Base-by-base conservation (phyloP, 495 filamentous ascomycete species). In the Aspergillus haitiensis region DNA sequence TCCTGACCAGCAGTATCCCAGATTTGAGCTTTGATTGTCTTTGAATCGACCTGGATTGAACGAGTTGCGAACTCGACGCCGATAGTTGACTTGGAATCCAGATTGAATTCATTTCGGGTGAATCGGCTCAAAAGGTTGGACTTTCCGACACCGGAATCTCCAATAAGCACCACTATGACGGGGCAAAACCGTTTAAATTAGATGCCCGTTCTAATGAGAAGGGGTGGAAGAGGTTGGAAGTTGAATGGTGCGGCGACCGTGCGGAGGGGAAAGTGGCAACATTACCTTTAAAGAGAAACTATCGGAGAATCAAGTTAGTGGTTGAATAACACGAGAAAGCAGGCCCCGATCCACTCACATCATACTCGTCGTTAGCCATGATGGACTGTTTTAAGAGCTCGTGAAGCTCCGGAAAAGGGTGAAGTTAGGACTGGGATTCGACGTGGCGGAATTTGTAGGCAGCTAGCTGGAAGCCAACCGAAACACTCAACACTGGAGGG, bases 321-420 rank as follows among this genome's bases (percentile, higher is more conserved):
- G 51, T 56, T 31, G 53, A 56, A 13, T 27, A 15, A 42, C 15
- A 13, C 9, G 27, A 10, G n/a, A 36, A 37, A 60, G 45, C 32
- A 53, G 12, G 9, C 39, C 21, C 51, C 40, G 45, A 39, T 31
- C 47, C 8, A 82, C 95, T 85, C 79, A 98, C 94, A 89, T 99
- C 94, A 78, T 99, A 98, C 82, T 99, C 95, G 81, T 99, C 95
- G 86, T 99, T 99, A 68, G 95, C 95, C 95, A 99, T 99, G 58
- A 59, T 39, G 52, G 51, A 50, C 51, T 52, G 51, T 64, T 63
- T 46, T 46, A 64, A 61, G 63, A 66, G 66, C 66, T 65, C 54
- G 48, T 21, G 39, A 59, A 69, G 65, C 62, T 61, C 60, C 39
- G 35, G 33, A 45, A 47, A 64, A 67, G 68, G 21, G 1, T 27